Percentiles rank a stretch among this genome's conserved stretches.
phyloP scores from a whole-genome alignment of 768 basidiomycete species.

The Kwoniella sp. region DNA sequence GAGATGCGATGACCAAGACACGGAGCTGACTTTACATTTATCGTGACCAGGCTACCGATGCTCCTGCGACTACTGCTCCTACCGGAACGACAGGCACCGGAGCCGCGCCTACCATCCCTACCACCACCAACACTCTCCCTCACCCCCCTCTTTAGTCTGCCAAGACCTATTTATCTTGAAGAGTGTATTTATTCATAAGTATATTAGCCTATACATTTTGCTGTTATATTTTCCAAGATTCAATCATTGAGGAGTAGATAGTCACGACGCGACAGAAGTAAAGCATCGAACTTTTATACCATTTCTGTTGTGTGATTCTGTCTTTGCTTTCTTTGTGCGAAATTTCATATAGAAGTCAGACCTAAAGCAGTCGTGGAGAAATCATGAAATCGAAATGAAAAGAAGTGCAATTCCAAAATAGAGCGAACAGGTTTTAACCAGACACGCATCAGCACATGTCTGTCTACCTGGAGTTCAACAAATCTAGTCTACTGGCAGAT shows the following conservation, averaged over 20 bases:
- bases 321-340: background rate
- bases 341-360: background rate
- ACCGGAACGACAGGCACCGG: background rate
- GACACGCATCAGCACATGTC: too few relatives aligned
- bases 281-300: too few relatives aligned
- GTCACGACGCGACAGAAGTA: too few relatives aligned
- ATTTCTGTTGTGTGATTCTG: background rate
- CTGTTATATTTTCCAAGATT: too few relatives aligned
- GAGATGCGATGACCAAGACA: background rate
- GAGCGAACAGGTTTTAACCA: too few relatives aligned
- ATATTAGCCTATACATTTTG: background rate
- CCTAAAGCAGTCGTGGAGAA: too few relatives aligned
- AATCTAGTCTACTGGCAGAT: too few relatives aligned
- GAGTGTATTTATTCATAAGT: too few relatives aligned
- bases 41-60: background rate
- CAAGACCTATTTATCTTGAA: too few relatives aligned
- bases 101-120: conserved; percentile 31
- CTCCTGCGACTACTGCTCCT: background rate
- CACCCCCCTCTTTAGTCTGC: conserved; percentile 22
- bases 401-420: too few relatives aligned
- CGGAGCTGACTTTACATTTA: background rate
- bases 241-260: too few relatives aligned
- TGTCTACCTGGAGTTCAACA: too few relatives aligned
- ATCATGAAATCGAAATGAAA: background rate
- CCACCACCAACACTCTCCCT: conserved; percentile 51